Evolutionary conservation across 805 yeast genomes (phyloP).

Genomic region (Clavispora santaluciae): DNA sequence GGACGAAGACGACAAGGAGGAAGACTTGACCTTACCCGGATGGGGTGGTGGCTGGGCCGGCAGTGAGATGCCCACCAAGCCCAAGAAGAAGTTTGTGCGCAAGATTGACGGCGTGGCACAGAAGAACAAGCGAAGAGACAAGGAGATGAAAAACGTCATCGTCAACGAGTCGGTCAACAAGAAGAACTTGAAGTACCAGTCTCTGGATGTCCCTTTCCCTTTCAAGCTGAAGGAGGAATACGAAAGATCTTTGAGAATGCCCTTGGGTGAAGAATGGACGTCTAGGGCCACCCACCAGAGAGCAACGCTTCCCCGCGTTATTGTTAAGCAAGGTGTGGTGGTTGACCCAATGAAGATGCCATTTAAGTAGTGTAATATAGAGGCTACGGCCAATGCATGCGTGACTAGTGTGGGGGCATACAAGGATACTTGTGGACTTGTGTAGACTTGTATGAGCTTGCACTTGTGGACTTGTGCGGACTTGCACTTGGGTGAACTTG

Average conservation of each 20-base stretch:
- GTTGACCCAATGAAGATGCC: constrained; percentile 90
- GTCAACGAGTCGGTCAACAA: constrained; percentile 85
- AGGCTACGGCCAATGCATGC: background rate
- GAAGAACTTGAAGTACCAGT: constrained; percentile 78
- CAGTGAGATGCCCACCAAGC: constrained; percentile 30
- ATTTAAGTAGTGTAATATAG: constrained; percentile 41
- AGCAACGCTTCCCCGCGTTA: constrained; percentile 81
- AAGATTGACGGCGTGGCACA: constrained; percentile 73
- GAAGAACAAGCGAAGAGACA: constrained; percentile 72
- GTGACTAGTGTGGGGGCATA: background rate
- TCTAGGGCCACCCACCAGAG: constrained; percentile 82
- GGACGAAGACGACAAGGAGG: constrained; percentile 84
- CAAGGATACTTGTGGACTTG: background rate
- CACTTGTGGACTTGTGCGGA: too few relatives aligned
- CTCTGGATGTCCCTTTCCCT: constrained; percentile 91
- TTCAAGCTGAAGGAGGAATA: constrained; percentile 91
- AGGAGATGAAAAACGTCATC: constrained; percentile 71
- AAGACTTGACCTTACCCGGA: constrained; percentile 86
- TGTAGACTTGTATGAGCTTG: too few relatives aligned
- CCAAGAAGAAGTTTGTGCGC: constrained; percentile 60
- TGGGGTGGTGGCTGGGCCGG: constrained; percentile 97
- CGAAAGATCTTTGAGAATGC: constrained; percentile 89
- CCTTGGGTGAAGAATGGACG: constrained; percentile 97
- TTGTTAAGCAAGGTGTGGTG: constrained; percentile 81
- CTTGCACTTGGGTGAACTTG: too few relatives aligned